Conservation (phyloP, 164 flowering plant genomes). For the Annona squamosa region DNA sequence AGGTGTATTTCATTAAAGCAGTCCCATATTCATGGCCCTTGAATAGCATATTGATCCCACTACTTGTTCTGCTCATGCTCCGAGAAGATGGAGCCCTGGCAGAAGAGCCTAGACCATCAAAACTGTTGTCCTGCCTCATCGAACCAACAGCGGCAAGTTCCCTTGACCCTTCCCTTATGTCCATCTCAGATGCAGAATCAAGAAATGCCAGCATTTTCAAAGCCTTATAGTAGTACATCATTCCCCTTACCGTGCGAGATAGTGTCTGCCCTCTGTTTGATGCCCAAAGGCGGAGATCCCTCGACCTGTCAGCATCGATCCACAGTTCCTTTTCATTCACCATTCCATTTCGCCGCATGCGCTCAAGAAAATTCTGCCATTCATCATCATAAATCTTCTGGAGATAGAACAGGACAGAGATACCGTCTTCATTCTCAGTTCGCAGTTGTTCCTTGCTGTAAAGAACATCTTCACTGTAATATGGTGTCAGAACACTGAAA, state of each 20-base stretch:
- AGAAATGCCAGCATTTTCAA: slow-evolving; percentile 83
- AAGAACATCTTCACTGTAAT: slow-evolving; percentile 80
- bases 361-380: slow-evolving; percentile 78
- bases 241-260: slow-evolving; percentile 90
- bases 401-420: slow-evolving; percentile 79
- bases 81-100: slow-evolving; percentile 21
- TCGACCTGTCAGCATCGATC: slow-evolving; percentile 29
- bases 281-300: slow-evolving; percentile 90
- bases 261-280: slow-evolving; percentile 95
- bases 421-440: slow-evolving; percentile 83
- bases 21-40: slow-evolving; percentile 72
- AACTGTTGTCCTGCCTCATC: slow-evolving; percentile 14
- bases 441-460: slow-evolving; percentile 46
- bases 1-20: slow-evolving; percentile 84
- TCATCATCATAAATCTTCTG: slow-evolving; percentile 89
- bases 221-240: slow-evolving; percentile 96
- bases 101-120: slow-evolving; percentile 23
- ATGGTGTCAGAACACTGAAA: slow-evolving; percentile 90
- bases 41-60: slow-evolving; percentile 52
- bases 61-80: slow-evolving; percentile 38
- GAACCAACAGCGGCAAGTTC: slow-evolving; percentile 46
- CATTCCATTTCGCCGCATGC: slow-evolving; percentile 78
- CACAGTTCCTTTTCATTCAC: slow-evolving; percentile 58
- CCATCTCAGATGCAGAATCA: slow-evolving; percentile 89
- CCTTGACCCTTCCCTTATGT: slow-evolving; percentile 56